phyloP scores from a whole-genome alignment of 345 rosid genomes.

The Gynandropsis gynandra region DNA sequence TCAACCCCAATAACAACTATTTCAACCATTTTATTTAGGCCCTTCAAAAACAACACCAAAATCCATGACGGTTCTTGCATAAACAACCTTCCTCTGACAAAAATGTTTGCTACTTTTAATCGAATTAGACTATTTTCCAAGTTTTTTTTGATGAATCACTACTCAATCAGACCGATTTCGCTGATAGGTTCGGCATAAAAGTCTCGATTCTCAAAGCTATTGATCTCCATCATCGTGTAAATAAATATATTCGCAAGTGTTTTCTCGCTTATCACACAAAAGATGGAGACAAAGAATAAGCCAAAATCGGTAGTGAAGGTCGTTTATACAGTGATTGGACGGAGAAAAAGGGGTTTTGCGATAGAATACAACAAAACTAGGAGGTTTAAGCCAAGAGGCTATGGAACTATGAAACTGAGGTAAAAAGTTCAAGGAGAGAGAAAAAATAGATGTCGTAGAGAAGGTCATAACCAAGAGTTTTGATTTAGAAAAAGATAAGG shows the following conservation, averaged over 20 bases:
- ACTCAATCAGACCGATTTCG: conserved; percentile 19
- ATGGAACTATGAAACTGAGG: conserved; percentile 34
- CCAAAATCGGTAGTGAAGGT: conserved; percentile 19
- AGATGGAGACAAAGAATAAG: conserved; percentile 30
- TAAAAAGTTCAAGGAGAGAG: conserved; percentile 31
- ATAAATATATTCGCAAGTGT: conserved; percentile 21
- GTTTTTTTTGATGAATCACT: conserved; percentile 28
- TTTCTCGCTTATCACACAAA: conserved; percentile 31
- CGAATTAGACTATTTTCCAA: conserved; percentile 24
- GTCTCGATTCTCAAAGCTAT: conserved; percentile 35
- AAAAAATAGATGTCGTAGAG: conserved; percentile 25
- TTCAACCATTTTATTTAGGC: conserved; percentile 46
- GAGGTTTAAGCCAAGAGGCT: conserved; percentile 29
- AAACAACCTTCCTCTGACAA: conserved; percentile 34
- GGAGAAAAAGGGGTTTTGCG: conserved; percentile 38
- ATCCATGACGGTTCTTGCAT: conserved; percentile 80
- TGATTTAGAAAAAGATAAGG: conserved; percentile 31
- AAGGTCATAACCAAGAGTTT: conserved; percentile 39
- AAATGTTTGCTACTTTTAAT: conserved; percentile 23
- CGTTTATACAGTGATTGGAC: conserved; percentile 16
- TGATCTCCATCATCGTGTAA: conserved; percentile 36
- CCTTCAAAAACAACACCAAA: conserved; percentile 57
- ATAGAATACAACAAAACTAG: conserved; percentile 27
- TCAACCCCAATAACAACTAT: conserved; percentile 80
- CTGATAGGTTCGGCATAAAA: conserved; percentile 24